Conservation (phyloP, 192 early-diverging fungal species). For the Polychytrium aggregatum region DNA sequence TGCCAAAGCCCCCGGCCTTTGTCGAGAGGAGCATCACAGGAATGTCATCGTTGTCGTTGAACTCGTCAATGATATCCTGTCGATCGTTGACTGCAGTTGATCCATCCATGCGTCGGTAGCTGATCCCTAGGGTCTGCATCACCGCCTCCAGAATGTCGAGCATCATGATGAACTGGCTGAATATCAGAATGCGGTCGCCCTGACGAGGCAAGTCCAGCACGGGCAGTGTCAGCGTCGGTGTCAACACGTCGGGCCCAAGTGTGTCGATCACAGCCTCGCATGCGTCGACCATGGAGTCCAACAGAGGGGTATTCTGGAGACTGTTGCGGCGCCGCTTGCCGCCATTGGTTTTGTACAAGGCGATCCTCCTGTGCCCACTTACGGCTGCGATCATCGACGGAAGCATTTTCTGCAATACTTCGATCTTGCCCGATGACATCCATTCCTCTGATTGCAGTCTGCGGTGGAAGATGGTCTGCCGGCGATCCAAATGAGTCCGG, state of each 20-base stretch:
- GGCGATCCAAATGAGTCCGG: conserved; percentile 1
- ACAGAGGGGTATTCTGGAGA: too few relatives aligned
- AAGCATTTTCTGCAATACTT: conserved; percentile 43
- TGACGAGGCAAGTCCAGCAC: too few relatives aligned
- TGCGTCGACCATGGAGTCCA: too few relatives aligned
- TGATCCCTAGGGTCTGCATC: conserved; percentile 19
- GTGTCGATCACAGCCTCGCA: too few relatives aligned
- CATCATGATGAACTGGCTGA: conserved; percentile 44
- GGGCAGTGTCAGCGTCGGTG: too few relatives aligned
- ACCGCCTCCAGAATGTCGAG: conserved; percentile 41
- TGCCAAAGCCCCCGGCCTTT: conserved; percentile 91
- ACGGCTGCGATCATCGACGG: conserved; percentile 26
- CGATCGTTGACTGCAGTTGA: conserved; percentile 15
- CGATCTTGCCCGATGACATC: conserved; percentile 71
- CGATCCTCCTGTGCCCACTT: too few relatives aligned
- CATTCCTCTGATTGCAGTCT: conserved; percentile 37
- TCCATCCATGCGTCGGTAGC: conserved; percentile 25
- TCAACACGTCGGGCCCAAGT: too few relatives aligned
- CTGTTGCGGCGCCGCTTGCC: too few relatives aligned
- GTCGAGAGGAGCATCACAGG: conserved; percentile 85
- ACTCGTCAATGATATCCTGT: conserved; percentile 66
- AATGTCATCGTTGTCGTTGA: conserved; percentile 47
- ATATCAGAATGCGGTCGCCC: conserved; percentile 35
- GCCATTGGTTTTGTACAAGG: too few relatives aligned
- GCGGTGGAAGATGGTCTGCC: conserved; percentile 26